phyloP scores from a whole-genome alignment of 1,284 basidiomycete species.

The Sporisorium graminicola region DNA sequence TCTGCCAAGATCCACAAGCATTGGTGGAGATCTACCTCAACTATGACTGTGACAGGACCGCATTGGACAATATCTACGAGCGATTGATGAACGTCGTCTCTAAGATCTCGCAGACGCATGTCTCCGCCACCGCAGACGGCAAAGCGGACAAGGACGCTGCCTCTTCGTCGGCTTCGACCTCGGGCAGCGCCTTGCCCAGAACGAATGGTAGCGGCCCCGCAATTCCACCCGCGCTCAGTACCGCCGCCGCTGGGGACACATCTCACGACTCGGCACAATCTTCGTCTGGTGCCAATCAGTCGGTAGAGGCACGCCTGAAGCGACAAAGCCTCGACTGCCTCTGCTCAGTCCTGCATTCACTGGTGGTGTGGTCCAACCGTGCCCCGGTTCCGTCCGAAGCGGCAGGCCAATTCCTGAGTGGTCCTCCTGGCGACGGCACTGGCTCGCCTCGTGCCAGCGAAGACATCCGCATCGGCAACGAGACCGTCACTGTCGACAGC shows the following conservation, averaged over 20 bases:
- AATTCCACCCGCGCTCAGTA: slow-evolving; percentile 56
- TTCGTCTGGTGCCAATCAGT: slow-evolving; percentile 37
- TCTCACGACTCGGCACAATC: slow-evolving; percentile 28
- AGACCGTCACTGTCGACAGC: slow-evolving; percentile 45
- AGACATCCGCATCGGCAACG: slow-evolving; percentile 56
- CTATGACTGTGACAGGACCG: slow-evolving; percentile 69
- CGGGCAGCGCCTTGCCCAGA: slow-evolving; percentile 20
- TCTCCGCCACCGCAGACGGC: slow-evolving; percentile 34
- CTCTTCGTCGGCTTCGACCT: slow-evolving; percentile 6
- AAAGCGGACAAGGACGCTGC: slow-evolving; percentile 40
- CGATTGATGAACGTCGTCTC: slow-evolving; percentile 67
- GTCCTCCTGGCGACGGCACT: slow-evolving; percentile 23
- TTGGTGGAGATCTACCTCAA: slow-evolving; percentile 69
- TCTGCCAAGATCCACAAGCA: slow-evolving; percentile 67
- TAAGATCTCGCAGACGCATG: slow-evolving; percentile 61
- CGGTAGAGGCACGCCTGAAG: slow-evolving; percentile 66
- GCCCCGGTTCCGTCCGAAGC: slow-evolving; percentile 29
- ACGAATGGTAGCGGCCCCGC: slow-evolving; percentile 33
- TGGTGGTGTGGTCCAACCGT: slow-evolving; percentile 64
- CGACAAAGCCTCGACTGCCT: slow-evolving; percentile 68
- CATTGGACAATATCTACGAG: slow-evolving; percentile 69
- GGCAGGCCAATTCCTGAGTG: slow-evolving; percentile 15
- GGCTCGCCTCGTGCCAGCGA: slow-evolving; percentile 50
- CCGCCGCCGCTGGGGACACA: slow-evolving; percentile 33
- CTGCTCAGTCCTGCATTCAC: slow-evolving; percentile 66